Conservation (phyloP, 495 filamentous ascomycete genomes). For the Xylaria grammica region DNA sequence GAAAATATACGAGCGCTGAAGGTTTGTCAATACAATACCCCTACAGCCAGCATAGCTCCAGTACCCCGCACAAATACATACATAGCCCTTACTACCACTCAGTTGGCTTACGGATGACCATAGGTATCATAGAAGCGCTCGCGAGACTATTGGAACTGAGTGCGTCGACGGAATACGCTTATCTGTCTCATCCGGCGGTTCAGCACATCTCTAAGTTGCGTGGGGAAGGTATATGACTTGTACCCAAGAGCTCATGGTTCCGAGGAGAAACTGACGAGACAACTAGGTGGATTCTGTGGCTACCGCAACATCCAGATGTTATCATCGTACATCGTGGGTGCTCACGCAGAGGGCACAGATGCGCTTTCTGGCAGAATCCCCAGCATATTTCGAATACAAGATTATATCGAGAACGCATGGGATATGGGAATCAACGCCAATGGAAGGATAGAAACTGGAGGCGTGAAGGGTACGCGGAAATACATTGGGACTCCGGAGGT, state of each 20-base stretch:
- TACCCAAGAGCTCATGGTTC: background rate
- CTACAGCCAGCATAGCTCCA: conserved; percentile 43
- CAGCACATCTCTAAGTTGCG: conserved; percentile 82
- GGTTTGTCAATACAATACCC: conserved; percentile 60
- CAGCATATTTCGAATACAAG: conserved; percentile 82
- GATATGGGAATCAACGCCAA: conserved; percentile 78
- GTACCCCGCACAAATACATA: background rate
- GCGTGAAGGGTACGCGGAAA: conserved; percentile 85
- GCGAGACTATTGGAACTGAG: conserved; percentile 74
- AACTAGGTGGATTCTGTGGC: conserved; percentile 88
- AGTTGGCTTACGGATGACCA: conserved; percentile 39
- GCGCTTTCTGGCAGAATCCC: conserved; percentile 69
- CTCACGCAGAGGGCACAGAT: conserved; percentile 60
- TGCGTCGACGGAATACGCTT: conserved; percentile 66
- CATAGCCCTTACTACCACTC: background rate
- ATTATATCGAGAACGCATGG: conserved; percentile 90
- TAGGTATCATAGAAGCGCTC: conserved; percentile 76
- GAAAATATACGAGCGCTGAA: conserved; percentile 61
- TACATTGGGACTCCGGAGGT: conserved; percentile 97
- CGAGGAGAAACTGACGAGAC: background rate
- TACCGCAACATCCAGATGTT: conserved; percentile 98
- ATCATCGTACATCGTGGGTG: conserved; percentile 72
- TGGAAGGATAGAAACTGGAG: conserved; percentile 82
- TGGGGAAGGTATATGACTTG: conserved; percentile 58
- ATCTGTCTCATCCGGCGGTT: conserved; percentile 76